Conservation (phyloP, 768 basidiomycete species). For the Boletus rex-veris region DNA sequence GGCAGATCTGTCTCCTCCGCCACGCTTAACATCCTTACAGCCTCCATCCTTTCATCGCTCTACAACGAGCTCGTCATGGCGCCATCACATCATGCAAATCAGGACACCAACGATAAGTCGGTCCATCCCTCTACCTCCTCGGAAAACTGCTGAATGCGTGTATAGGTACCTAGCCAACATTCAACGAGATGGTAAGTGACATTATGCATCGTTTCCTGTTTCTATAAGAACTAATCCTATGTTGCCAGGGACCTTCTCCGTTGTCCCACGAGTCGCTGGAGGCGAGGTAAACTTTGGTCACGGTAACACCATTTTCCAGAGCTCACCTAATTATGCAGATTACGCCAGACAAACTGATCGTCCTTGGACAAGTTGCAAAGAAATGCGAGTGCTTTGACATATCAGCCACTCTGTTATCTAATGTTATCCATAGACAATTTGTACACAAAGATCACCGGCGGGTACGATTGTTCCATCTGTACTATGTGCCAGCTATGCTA, state of each 20-base stretch:
- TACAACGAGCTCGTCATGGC: slow-evolving; percentile 67
- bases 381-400: slow-evolving; percentile 41
- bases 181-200: slow-evolving; percentile 52
- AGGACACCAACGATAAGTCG: slow-evolving; percentile 63
- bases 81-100: slow-evolving; percentile 60
- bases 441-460: slow-evolving; percentile 60
- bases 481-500: background rate
- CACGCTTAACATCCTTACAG: slow-evolving; percentile 9
- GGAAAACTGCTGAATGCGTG: background rate
- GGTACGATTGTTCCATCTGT: slow-evolving; percentile 12
- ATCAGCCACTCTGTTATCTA: background rate
- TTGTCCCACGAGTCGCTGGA: slow-evolving; percentile 67
- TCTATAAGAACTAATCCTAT: background rate
- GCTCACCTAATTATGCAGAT: slow-evolving; percentile 26
- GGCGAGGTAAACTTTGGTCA: slow-evolving; percentile 46
- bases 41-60: slow-evolving; percentile 42
- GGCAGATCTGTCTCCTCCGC: background rate
- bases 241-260: slow-evolving; percentile 54
- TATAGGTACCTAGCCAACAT: slow-evolving; percentile 64
- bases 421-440: slow-evolving; percentile 37
- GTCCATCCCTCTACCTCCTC: background rate
- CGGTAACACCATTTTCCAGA: background rate
- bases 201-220: background rate
- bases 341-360: slow-evolving; percentile 63
- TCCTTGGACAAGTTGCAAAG: slow-evolving; percentile 60